Percentiles rank a stretch among this genome's conserved stretches.
phyloP scores from a whole-genome alignment of 2,329 filamentous ascomycete genomes.

The Hyphodiscus sp. region DNA sequence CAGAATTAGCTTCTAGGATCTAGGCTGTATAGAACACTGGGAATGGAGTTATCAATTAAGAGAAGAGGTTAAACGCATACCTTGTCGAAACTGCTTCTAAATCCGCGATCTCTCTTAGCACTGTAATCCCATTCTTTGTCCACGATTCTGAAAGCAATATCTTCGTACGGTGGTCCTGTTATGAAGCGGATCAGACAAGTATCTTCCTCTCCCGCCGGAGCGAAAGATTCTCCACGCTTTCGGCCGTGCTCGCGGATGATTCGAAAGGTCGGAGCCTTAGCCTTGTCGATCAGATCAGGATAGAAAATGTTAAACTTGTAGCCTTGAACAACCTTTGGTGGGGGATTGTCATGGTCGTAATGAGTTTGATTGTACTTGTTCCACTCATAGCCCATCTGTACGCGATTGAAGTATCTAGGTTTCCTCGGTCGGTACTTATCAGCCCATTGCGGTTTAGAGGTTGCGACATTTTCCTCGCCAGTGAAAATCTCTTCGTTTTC shows the following conservation, averaged over 20 bases:
- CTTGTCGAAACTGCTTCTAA: conserved; percentile 96
- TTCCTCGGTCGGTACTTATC: conserved; percentile 84
- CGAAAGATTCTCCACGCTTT: conserved; percentile 84
- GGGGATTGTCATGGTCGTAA: conserved; percentile 97
- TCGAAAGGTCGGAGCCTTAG: conserved; percentile 89
- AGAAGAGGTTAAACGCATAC: conserved; percentile 44
- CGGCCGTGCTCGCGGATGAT: conserved; percentile 91
- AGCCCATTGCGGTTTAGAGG: conserved; percentile 68
- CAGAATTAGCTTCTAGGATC: conserved; percentile 27
- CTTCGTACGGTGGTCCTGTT: conserved; percentile 90
- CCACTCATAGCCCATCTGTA: conserved; percentile 99
- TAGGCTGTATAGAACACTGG: conserved; percentile 3
- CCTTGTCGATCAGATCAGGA: conserved; percentile 90
- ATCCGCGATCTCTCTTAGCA: conserved; percentile 88
- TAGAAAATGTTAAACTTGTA: conserved; percentile 99
- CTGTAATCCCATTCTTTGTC: conserved; percentile 99
- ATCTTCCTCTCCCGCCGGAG: conserved; percentile 90
- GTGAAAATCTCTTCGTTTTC: conserved; percentile 96
- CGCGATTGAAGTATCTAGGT: conserved; percentile 93
- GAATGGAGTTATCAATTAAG: neutral
- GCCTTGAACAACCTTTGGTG: conserved; percentile 94
- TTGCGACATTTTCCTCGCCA: conserved; percentile 73
- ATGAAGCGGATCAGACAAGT: conserved; percentile 96
- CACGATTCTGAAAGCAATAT: conserved; percentile 94
- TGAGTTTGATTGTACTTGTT: conserved; percentile 99